Evolutionary conservation across 1,139 yeast genomes (phyloP), one percentile per base, ranked within the genome.

Genomic region (Protomyces arabidopsidicola): DNA sequence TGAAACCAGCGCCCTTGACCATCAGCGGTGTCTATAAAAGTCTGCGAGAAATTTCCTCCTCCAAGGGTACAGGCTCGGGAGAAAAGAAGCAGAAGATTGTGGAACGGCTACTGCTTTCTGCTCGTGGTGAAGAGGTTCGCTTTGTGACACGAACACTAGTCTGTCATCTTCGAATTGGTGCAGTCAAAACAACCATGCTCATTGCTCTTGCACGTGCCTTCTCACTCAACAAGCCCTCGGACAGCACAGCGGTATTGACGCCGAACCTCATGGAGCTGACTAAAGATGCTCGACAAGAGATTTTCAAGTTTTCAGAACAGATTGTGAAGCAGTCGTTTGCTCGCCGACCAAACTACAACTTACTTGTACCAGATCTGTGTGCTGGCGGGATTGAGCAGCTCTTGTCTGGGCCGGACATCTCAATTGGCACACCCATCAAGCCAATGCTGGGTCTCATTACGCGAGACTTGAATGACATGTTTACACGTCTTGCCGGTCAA

Each of bases 401-500:
- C 38, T 34, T 53, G 34, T 12, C 55, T 2, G 58, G 65, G 65
- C 67, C 56, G 66, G 70, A 16, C 65, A 69, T 57, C 35, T 68
- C 24, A 50, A 65, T 20, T 36, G 56, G 98, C 1, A 84, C 93
- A n/a, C 98, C 98, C 0, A 79, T 93, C 70, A 91, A 91, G 72
- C 98, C 99, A 0, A 93, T 93, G 98, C 81, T 93, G 71, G 99
- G 98, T 3, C 93, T 91, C 73, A 98, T 98, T 1, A 91, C 98
- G 0, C 91, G 91, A 71, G 84, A 97, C 2, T 85, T 95, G 55
- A 82, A 87, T 38, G 98, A 95, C 72, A 88, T 95, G 0, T 79
- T 93, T 66, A 97, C 91, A 72, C 79, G 96, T 64, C 90, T 93
- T 73, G 66, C 66, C n/a, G 68, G 66, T 16, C 88, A 87, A 69